Evolutionary conservation across 805 yeast genomes (phyloP).

Genomic region (Torulaspora franciscae): DNA sequence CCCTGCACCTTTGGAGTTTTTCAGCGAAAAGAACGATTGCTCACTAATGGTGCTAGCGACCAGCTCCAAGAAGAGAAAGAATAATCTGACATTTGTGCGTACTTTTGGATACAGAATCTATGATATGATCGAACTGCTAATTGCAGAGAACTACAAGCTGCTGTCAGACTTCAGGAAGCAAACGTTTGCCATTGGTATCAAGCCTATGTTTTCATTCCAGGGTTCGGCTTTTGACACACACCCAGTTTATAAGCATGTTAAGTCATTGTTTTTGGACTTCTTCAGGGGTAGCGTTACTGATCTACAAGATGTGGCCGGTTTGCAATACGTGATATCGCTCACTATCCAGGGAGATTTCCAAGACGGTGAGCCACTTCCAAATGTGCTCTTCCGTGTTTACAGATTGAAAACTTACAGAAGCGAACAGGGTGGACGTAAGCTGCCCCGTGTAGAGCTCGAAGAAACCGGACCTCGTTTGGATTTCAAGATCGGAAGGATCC

Average conservation of each 20-base stretch:
- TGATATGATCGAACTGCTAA: slow-evolving; percentile 88
- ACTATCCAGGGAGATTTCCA: slow-evolving; percentile 73
- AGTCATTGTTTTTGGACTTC: slow-evolving; percentile 85
- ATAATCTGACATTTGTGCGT: slow-evolving; percentile 80
- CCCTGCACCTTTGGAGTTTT: slow-evolving; percentile 75
- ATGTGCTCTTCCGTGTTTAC: slow-evolving; percentile 86
- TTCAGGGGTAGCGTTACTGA: slow-evolving; percentile 80
- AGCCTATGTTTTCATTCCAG: slow-evolving; percentile 90
- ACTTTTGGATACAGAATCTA: slow-evolving; percentile 86
- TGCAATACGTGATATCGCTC: slow-evolving; percentile 83
- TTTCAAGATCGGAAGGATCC: slow-evolving; percentile 84
- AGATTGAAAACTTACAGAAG: slow-evolving; percentile 74
- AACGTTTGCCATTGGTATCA: slow-evolving; percentile 83
- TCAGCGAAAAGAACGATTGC: slow-evolving; percentile 89
- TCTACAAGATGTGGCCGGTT: slow-evolving; percentile 88
- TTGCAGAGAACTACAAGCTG: slow-evolving; percentile 63
- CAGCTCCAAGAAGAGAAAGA: slow-evolving; percentile 86
- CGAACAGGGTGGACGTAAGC: slow-evolving; percentile 60
- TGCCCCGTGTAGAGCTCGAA: slow-evolving; percentile 89
- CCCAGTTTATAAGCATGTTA: slow-evolving; percentile 78
- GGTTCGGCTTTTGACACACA: slow-evolving; percentile 88
- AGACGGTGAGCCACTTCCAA: slow-evolving; percentile 64
- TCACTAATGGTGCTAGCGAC: slow-evolving; percentile 77
- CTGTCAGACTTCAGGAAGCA: slow-evolving; percentile 72
- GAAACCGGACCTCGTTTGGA: slow-evolving; percentile 96